Evolutionary conservation across 345 rosid genomes (phyloP).

Genomic region (Citrus reticulata): DNA sequence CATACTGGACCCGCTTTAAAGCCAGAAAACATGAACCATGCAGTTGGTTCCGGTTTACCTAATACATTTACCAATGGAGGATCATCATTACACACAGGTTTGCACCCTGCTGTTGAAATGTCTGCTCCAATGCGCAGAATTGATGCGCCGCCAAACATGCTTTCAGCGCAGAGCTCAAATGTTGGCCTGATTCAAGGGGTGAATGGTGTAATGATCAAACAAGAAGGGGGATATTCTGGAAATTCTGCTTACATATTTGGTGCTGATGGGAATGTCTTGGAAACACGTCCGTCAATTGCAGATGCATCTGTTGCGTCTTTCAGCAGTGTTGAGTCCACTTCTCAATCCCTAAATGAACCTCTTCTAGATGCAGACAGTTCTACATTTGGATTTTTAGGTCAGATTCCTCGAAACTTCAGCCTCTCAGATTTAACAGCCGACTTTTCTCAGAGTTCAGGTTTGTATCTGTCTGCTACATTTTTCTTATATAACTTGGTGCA

Average conservation of each 20-base stretch:
- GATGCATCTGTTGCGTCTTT: conserved; percentile 73
- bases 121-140: conserved; percentile 64
- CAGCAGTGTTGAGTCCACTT: conserved; percentile 65
- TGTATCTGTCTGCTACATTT: background rate
- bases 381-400: conserved; percentile 72
- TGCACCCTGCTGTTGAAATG: conserved; percentile 62
- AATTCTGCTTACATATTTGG: conserved; percentile 66
- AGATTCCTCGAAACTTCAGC: conserved; percentile 83
- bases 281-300: conserved; percentile 57
- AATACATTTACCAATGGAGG: conserved; percentile 71
- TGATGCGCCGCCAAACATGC: conserved; percentile 54
- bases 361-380: conserved; percentile 71
- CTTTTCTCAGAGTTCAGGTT: conserved; percentile 92
- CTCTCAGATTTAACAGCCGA: conserved; percentile 91
- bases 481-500: background rate
- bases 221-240: conserved; percentile 70
- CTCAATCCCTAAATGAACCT: conserved; percentile 67
- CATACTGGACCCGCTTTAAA: conserved; percentile 46
- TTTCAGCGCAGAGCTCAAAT: conserved; percentile 65
- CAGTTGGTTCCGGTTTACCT: conserved; percentile 45
- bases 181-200: conserved; percentile 73
- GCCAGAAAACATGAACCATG: conserved; percentile 60
- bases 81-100: conserved; percentile 48
- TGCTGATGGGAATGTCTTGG: conserved; percentile 60
- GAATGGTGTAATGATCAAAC: conserved; percentile 79